Conservation (phyloP, 2,329 filamentous ascomycete genomes). For the Fusarium miscanthi region DNA sequence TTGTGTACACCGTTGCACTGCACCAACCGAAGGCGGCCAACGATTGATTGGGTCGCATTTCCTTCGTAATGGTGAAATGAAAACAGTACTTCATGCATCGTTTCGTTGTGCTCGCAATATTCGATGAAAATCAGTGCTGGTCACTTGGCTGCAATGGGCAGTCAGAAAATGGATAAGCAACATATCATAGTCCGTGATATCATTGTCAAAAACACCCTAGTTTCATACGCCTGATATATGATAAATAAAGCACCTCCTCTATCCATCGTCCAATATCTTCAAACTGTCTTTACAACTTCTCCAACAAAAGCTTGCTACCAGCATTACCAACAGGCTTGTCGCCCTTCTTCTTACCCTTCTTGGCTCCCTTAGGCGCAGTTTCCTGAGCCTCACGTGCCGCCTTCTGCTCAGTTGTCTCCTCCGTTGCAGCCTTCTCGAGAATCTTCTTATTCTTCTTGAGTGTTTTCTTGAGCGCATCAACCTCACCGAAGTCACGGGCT, state of each 20-base stretch:
- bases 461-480: slow-evolving; percentile 73
- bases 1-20: slow-evolving; percentile 4
- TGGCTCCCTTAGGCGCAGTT: slow-evolving; percentile 56
- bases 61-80: background rate
- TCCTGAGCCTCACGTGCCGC: slow-evolving; percentile 62
- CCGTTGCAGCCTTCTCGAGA: slow-evolving; percentile 74
- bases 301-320: slow-evolving; percentile 70
- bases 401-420: slow-evolving; percentile 66
- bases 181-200: slow-evolving; percentile 39
- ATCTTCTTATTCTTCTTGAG: slow-evolving; percentile 79
- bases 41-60: background rate
- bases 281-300: slow-evolving; percentile 58
- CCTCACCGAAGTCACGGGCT: slow-evolving; percentile 74
- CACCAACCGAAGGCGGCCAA: background rate
- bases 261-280: background rate
- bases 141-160: background rate
- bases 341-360: slow-evolving; percentile 57
- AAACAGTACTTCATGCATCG: background rate
- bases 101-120: background rate
- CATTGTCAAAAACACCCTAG: slow-evolving; percentile 39
- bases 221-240: slow-evolving; percentile 42
- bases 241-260: slow-evolving; percentile 25
- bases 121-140: background rate
- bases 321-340: slow-evolving; percentile 67
- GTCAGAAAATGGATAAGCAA: background rate